Evolutionary conservation across 805 yeast genomes (phyloP).

Genomic region (Kregervanrija pseudodelftensis): DNA sequence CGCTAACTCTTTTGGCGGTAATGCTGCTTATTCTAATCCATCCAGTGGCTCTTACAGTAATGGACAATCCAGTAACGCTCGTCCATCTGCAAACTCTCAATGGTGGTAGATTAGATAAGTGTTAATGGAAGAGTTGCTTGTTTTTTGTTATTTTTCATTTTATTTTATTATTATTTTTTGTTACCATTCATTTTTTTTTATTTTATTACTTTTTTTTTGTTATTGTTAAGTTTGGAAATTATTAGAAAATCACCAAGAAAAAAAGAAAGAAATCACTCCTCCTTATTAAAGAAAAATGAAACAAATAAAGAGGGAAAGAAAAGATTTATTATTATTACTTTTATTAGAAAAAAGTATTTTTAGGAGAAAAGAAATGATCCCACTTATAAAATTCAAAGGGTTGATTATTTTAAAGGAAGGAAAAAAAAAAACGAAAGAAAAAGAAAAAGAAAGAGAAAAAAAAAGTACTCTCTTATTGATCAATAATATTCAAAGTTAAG

Average conservation of each 20-base stretch:
- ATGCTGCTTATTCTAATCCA: slow-evolving; percentile 29
- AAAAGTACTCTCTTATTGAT: background rate
- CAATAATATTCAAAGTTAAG: background rate
- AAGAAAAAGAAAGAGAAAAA: slow-evolving; percentile 1
- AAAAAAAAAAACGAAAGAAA: slow-evolving; percentile 1
- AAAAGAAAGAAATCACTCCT: too few relatives aligned
- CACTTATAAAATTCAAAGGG: background rate
- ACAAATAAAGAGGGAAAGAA: slow-evolving; percentile 2
- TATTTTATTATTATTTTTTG: background rate
- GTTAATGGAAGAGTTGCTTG: slow-evolving; percentile 4
- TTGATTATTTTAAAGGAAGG: slow-evolving; percentile 12
- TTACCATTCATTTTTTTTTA: slow-evolving; percentile 1
- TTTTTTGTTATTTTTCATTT: background rate
- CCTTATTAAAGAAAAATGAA: slow-evolving; percentile 12
- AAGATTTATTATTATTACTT: too few relatives aligned
- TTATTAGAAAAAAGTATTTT: too few relatives aligned
- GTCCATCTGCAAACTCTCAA: slow-evolving; percentile 19
- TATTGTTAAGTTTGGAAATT: background rate
- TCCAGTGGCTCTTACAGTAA: slow-evolving; percentile 11
- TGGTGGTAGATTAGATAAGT: slow-evolving; percentile 25
- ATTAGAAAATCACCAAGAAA: too few relatives aligned
- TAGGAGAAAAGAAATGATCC: too few relatives aligned
- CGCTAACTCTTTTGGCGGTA: slow-evolving; percentile 21
- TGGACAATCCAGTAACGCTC: slow-evolving; percentile 5
- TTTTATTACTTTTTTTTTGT: background rate